Evolutionary conservation across 2,329 filamentous ascomycete genomes (phyloP).

Genomic region (Daldinia sp.): DNA sequence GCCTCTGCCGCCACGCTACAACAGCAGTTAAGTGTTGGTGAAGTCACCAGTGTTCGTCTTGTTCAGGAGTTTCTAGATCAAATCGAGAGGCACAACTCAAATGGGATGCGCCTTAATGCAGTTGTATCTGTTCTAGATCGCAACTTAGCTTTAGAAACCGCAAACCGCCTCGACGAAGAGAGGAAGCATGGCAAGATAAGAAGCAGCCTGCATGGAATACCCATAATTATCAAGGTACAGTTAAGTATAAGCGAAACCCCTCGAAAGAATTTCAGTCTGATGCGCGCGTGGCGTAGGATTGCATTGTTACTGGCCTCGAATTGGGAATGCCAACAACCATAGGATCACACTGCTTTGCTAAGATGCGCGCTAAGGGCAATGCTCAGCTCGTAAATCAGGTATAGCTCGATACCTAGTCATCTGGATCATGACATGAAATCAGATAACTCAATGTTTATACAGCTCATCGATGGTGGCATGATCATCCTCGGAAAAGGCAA

Average conservation of each 20-base stretch:
- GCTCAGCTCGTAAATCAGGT: neutral
- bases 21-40: neutral
- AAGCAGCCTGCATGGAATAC: neutral
- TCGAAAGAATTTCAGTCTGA: neutral
- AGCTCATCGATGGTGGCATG: neutral
- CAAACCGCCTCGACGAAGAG: neutral
- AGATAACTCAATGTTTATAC: neutral
- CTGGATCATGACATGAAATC: neutral
- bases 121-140: slow-evolving; percentile 2
- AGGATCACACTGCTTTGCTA: neutral
- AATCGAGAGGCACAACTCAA: neutral
- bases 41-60: slow-evolving; percentile 1
- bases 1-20: neutral
- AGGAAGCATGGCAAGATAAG: neutral
- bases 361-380: neutral
- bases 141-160: neutral
- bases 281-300: neutral
- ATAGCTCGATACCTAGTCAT: neutral
- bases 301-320: neutral
- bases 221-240: neutral
- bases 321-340: neutral
- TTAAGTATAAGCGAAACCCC: neutral
- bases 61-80: neutral
- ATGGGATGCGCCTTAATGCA: slow-evolving; percentile 1
- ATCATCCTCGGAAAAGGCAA: slow-evolving; percentile 3